A percentile compares a stretch with the other conserved stretches of the same genome.
These are phyloP conservation scores for Neurospora sp. DNA, from an alignment of 495 filamentous ascomycete genomes.

Conservation along the genomic window DNA sequence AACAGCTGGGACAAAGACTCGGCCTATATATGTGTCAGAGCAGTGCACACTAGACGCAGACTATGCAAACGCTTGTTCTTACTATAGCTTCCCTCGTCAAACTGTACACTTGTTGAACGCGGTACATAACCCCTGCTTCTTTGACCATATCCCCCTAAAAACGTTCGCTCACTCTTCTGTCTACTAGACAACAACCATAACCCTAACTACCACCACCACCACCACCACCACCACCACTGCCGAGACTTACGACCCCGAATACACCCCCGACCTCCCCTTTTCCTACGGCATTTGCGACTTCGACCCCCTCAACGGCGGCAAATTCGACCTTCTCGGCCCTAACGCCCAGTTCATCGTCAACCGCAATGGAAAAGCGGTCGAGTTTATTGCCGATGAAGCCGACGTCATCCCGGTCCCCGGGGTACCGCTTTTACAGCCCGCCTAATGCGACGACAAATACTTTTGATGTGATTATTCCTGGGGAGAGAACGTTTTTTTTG, in stretches of 20 bases:
- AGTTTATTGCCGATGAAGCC: background rate
- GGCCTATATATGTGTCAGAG: constrained; percentile 8
- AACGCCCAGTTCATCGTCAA: constrained; percentile 2
- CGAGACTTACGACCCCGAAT: background rate
- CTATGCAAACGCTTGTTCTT: constrained; percentile 15
- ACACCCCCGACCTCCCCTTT: background rate
- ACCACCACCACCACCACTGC: background rate
- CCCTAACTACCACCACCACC: background rate
- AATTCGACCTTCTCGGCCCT: constrained; percentile 5
- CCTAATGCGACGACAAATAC: background rate
- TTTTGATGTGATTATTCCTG: constrained; percentile 3
- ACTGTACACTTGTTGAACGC: background rate
- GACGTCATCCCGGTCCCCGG: background rate
- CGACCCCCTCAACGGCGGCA: background rate
- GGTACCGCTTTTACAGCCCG: background rate
- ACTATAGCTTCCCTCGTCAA: constrained; percentile 1
- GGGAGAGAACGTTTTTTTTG: background rate
- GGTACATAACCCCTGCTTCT: background rate
- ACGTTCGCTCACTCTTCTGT: background rate
- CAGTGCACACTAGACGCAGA: constrained; percentile 3
- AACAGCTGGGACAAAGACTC: background rate
- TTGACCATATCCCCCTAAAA: background rate
- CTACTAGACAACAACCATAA: background rate
- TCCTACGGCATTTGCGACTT: constrained; percentile 4
- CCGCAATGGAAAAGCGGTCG: background rate